Base-by-base conservation (phyloP, 2,329 filamentous ascomycete species). In the Epicoccum sorghinum region DNA sequence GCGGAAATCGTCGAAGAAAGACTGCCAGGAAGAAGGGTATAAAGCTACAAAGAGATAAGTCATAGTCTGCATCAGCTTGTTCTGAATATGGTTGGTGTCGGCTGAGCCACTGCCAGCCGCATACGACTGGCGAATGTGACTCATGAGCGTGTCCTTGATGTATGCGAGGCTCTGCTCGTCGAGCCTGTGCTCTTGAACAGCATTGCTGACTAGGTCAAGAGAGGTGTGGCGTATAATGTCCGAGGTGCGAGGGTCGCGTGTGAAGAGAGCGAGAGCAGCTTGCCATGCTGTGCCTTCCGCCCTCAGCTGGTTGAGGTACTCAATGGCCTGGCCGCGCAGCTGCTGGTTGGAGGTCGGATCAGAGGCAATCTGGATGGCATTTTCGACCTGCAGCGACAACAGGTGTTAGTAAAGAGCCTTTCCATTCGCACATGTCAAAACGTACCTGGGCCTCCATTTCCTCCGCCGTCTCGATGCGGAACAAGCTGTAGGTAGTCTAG, bases 21-120 rank as follows among this genome's bases (percentile, higher is more conserved):
- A 86, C 67, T 90, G 85, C 95, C 95, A 99, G 33, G 89, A 89
- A 47, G 89, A 86, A 47, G 86, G 86, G 75, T 99, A 99, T 49
- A 96, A 82, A 10, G 88, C 86, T 32, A 91, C 89, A 75, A 99
- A 99, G 45, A 99, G 86, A 70, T 91, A 95, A 8, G 95, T 99
- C 66, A 99, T 80, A 10, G 93, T 96, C 78, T 99, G 95, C 40
- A 93, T 93, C 63, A 99, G 86, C 78, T 99, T 99, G 79, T 98
- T 99, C 77, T 98, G 93, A 38, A 99, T 88, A 61, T 85, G 84
- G 23, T 86, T 75, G 7, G 88, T 85, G 72, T 99, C 95, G 59
- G 87, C 78, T 47, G 80, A 76, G 54, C 82, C 80, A 50, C 83
- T 82, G 29, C 77, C 76, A 35, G 82, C 79, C 47, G 86, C 84